phyloP scores from a whole-genome alignment of 768 basidiomycete species.

The Tylopilus felleus region DNA sequence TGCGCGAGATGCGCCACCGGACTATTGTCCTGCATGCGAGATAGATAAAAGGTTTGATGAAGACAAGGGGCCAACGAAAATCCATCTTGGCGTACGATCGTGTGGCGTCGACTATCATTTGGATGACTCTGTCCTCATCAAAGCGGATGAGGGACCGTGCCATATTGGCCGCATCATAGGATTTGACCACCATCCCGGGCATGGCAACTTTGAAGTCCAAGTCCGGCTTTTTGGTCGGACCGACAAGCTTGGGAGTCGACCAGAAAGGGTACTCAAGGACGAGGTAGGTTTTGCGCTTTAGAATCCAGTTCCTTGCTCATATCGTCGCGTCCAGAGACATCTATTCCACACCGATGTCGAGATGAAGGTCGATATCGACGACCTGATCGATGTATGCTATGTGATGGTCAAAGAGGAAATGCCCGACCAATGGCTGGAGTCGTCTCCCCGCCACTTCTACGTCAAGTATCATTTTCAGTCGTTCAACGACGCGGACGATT shows the following conservation, averaged over 20 bases:
- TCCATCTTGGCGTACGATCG: constrained; percentile 45
- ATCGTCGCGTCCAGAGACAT: constrained; percentile 44
- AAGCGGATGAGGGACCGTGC: constrained; percentile 46
- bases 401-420: constrained; percentile 40
- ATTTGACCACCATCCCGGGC: constrained; percentile 26
- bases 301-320: background rate
- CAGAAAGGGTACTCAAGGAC: constrained; percentile 43
- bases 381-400: constrained; percentile 47
- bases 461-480: constrained; percentile 48
- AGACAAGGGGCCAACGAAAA: constrained; percentile 25
- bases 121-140: constrained; percentile 59
- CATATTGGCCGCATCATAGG: constrained; percentile 51
- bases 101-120: constrained; percentile 52
- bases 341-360: constrained; percentile 55
- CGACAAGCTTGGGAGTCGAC: constrained; percentile 35
- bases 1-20: constrained; percentile 31
- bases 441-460: constrained; percentile 59
- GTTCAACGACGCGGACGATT: constrained; percentile 28
- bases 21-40: constrained; percentile 55
- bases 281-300: constrained; percentile 41
- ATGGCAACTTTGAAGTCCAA: constrained; percentile 24
- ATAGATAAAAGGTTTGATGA: constrained; percentile 31
- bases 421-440: constrained; percentile 44
- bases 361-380: constrained; percentile 29
- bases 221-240: constrained; percentile 52